Percentiles rank a stretch among this genome's conserved stretches.
Conservation (phyloP, 257 asterid genomes). For the Gentiana dahurica region DNA sequence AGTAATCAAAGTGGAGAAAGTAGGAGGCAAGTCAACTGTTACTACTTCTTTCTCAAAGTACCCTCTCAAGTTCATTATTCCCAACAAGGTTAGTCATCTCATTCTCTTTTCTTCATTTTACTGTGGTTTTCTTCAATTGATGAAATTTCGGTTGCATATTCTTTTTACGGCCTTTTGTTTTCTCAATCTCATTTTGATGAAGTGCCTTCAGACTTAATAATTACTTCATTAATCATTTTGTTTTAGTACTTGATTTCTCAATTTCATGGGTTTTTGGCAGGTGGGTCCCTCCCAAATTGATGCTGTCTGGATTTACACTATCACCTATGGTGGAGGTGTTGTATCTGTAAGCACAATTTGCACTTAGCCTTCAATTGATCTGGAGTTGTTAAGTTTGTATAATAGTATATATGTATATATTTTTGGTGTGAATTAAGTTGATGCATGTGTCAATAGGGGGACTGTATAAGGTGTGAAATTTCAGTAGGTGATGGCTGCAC, state of each 20-base stretch:
- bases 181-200: too few relatives aligned
- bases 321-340: slow-evolving; percentile 93
- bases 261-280: slow-evolving; percentile 18
- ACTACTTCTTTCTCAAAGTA: slow-evolving; percentile 65
- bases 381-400: not conserved
- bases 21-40: slow-evolving; percentile 57
- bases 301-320: slow-evolving; percentile 88
- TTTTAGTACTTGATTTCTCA: not conserved
- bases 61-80: slow-evolving; percentile 86
- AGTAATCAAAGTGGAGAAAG: slow-evolving; percentile 63
- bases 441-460: slow-evolving; percentile 45
- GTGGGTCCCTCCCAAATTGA: slow-evolving; percentile 65
- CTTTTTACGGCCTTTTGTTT: too few relatives aligned
- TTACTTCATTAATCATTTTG: too few relatives aligned
- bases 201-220: too few relatives aligned
- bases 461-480: slow-evolving; percentile 48
- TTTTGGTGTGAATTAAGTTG: not conserved
- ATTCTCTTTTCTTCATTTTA: not conserved
- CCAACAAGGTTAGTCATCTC: slow-evolving; percentile 45
- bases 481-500: slow-evolving; percentile 59
- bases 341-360: slow-evolving; percentile 47
- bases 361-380: not conserved
- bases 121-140: too few relatives aligned
- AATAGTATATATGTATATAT: not conserved
- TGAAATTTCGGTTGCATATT: too few relatives aligned